These are phyloP conservation scores for Cruciata laevipes DNA, from an alignment of 257 asterid species.

Conservation along the genomic window DNA sequence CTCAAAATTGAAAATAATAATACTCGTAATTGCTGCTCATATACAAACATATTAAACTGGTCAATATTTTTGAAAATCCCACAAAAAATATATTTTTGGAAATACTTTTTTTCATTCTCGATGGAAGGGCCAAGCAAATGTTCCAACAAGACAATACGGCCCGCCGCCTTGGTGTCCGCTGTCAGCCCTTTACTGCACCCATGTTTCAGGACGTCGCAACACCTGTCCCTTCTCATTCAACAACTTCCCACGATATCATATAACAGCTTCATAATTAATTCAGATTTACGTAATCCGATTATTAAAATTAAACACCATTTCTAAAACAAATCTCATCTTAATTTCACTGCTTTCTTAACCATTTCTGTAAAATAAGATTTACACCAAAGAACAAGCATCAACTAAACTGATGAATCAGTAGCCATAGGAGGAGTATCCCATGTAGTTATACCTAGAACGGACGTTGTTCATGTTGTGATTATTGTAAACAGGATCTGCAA, in stretches of 20 bases:
- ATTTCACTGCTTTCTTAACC: not conserved
- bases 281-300: not conserved
- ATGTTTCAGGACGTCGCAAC: not conserved
- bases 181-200: not conserved
- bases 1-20: too few species aligned
- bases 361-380: not conserved
- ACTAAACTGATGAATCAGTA: slow-evolving; percentile 25
- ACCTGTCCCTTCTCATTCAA: not conserved
- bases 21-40: too few species aligned
- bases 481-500: slow-evolving; percentile 46
- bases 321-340: not conserved
- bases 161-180: not conserved
- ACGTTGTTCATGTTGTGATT: slow-evolving; percentile 35
- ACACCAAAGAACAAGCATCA: not conserved
- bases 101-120: not conserved
- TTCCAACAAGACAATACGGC: not conserved
- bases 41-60: too few species aligned
- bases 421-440: slow-evolving; percentile 68
- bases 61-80: too few species aligned
- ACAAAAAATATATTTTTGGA: too few species aligned
- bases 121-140: not conserved
- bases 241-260: not conserved
- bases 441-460: slow-evolving; percentile 69
- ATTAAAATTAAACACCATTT: too few species aligned
- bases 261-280: not conserved